Evolutionary conservation across 768 basidiomycete species (phyloP), one percentile per base, ranked within the genome.

Genomic region (Lyophyllum decastes): DNA sequence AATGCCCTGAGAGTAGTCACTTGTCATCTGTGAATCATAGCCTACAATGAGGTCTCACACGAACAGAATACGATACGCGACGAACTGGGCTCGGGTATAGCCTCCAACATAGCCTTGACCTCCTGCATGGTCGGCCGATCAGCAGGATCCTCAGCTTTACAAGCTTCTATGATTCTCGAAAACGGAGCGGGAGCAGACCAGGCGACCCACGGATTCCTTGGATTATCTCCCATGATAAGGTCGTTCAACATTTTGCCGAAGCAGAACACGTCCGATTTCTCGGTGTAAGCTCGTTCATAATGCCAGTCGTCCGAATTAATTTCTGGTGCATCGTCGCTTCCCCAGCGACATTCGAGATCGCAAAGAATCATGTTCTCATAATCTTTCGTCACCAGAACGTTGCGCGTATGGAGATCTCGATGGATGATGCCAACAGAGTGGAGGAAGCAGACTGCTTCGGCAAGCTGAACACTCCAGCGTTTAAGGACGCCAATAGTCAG

Each of bases 81-180:
- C 40, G 16, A 41, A 41, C 40, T 10, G n/a, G 17, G 40, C 4
- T n/a, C 40, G 6, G n/a, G 40, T n/a, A 56, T 43, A 21, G 40
- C 38, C 17, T 30, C 41, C 30, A 56, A 30, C 48, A 26, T 56
- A 16, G 30, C 27, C 27, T 49, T 50, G 41, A 49, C 55, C 21
- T 56, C 27, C 30, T 34, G 48, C 55, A 56, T 56, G 24, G 40
- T 50, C 17, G 55, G 55, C 22, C 40, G 55, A 35, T 56, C 55
- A 17, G 33, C 35, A 1, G 56, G 56, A 25, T 38, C 22, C 33
- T 57, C 34, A 30, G 44, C 49, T 34, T 33, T 9, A n/a, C 49
- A 57, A 16, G 43, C 41, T 21, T 24, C 30, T 19, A 40, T 8
- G 35, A 57, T 51, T 7, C 40, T 50, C 4, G 41, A 41, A 21